phyloP scores from a whole-genome alignment of 2,329 filamentous ascomycete species.

The Neurospora sp. region DNA sequence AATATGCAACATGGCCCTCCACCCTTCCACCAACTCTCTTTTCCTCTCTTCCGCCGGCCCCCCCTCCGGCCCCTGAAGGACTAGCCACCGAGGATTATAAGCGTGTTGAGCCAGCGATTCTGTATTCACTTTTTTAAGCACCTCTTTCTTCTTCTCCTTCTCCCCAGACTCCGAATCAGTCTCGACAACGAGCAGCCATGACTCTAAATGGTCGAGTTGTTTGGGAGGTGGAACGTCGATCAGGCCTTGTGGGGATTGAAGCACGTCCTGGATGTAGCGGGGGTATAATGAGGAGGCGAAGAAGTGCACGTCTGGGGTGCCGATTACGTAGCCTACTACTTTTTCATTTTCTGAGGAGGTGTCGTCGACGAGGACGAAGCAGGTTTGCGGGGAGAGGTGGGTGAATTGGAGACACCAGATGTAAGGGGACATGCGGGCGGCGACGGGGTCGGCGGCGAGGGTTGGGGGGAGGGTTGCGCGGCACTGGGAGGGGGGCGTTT shows the following conservation, averaged over 20 bases:
- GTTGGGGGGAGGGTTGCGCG: conserved; percentile 36
- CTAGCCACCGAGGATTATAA: conserved; percentile 30
- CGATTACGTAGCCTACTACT: conserved; percentile 40
- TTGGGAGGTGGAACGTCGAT: conserved; percentile 19
- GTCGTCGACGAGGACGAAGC: conserved; percentile 41
- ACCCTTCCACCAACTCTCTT: conserved; percentile 24
- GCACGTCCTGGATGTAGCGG: conserved; percentile 28
- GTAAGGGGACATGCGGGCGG: conserved; percentile 33
- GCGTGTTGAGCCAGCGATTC: conserved; percentile 31
- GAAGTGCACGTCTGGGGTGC: conserved; percentile 31
- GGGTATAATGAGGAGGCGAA: conserved; percentile 28
- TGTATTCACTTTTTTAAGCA: conserved; percentile 19
- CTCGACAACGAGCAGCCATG: neutral
- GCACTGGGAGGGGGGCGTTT: conserved; percentile 26
- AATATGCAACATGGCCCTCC: conserved; percentile 39
- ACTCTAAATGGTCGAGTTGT: conserved; percentile 15
- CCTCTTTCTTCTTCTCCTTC: neutral
- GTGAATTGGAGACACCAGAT: conserved; percentile 43
- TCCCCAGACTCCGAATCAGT: neutral
- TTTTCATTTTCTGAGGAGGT: neutral
- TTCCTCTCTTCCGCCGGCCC: conserved; percentile 17
- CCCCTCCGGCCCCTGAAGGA: conserved; percentile 23
- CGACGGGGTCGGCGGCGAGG: conserved; percentile 26
- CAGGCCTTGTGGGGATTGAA: conserved; percentile 15
- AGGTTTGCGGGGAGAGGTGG: conserved; percentile 32